These are phyloP conservation scores for Monotropa hypopitys DNA, from an alignment of 179 eudicot species.

Conservation along the genomic window DNA sequence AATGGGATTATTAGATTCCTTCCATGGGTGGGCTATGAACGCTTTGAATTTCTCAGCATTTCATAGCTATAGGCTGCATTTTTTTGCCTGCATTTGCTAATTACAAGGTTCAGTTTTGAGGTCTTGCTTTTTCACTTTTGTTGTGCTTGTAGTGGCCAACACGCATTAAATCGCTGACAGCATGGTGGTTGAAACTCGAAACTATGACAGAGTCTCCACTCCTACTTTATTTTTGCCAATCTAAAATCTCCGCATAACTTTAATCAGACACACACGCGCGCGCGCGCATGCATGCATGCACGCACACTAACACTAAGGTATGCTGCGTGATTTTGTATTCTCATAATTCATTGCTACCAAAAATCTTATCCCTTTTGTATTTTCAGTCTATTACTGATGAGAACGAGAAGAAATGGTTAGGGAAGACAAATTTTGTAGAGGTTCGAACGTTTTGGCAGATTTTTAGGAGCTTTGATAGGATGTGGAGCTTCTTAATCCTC, in stretches of 20 bases:
- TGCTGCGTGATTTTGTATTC: background rate
- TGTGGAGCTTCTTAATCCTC: slow-evolving; percentile 86
- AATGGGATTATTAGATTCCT: background rate
- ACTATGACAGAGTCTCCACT: background rate
- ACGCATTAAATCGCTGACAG: background rate
- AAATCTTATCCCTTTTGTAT: background rate
- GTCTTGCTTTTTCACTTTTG: background rate
- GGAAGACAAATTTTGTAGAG: slow-evolving; percentile 94
- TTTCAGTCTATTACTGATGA: slow-evolving; percentile 31
- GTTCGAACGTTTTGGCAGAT: slow-evolving; percentile 85
- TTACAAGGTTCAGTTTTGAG: background rate
- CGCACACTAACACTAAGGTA: background rate
- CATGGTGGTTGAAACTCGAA: background rate
- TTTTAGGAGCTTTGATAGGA: slow-evolving; percentile 88
- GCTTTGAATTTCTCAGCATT: background rate
- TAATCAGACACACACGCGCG: background rate
- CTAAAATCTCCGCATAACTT: background rate
- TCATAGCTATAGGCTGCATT: background rate
- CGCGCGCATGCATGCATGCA: too few species aligned
- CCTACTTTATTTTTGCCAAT: background rate
- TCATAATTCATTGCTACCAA: background rate
- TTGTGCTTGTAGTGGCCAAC: background rate
- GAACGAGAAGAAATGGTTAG: slow-evolving; percentile 59
- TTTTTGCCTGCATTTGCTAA: background rate
- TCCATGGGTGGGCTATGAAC: background rate